A percentile compares a stretch with the other conserved stretches of the same genome.
These are phyloP conservation scores for Cladophialophora chaetospira DNA, from an alignment of 2,329 filamentous ascomycete species.

Conservation along the genomic window DNA sequence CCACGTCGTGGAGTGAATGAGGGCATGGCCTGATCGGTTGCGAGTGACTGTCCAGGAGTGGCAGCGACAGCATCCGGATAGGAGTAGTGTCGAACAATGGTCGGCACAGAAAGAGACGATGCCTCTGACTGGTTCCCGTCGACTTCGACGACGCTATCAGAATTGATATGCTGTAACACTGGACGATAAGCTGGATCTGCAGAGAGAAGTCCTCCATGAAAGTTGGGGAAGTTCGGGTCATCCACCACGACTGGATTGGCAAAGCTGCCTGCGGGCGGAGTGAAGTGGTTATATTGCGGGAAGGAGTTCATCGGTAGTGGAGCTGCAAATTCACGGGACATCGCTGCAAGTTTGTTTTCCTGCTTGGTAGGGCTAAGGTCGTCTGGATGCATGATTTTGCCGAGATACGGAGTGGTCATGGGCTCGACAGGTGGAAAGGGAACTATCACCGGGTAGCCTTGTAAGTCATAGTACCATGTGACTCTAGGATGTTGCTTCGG, in stretches of 20 bases:
- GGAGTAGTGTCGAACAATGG: conserved; percentile 5
- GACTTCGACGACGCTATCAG: conserved; percentile 7
- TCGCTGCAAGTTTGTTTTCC: conserved; percentile 27
- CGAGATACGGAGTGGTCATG: background rate
- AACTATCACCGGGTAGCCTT: conserved; percentile 14
- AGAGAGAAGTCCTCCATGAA: background rate
- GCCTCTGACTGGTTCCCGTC: background rate
- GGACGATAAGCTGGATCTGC: conserved; percentile 6
- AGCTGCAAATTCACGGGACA: conserved; percentile 15
- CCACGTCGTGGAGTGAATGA: background rate
- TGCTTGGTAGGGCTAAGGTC: conserved; percentile 33
- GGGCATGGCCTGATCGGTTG: background rate
- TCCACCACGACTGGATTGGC: too few species aligned
- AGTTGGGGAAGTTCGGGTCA: too few species aligned
- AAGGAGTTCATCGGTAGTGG: background rate
- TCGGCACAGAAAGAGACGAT: background rate
- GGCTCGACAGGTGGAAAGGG: conserved; percentile 4
- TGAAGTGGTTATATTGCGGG: conserved; percentile 2
- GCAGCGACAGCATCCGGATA: conserved; percentile 3
- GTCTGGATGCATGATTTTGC: conserved; percentile 24
- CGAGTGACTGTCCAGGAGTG: background rate
- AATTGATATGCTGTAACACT: conserved; percentile 9
- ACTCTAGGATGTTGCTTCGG: background rate
- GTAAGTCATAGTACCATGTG: conserved; percentile 16
- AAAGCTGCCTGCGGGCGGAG: background rate